These are phyloP conservation scores for Populus hybrid DNA, from an alignment of 441 rosid species.

Conservation along the genomic window DNA sequence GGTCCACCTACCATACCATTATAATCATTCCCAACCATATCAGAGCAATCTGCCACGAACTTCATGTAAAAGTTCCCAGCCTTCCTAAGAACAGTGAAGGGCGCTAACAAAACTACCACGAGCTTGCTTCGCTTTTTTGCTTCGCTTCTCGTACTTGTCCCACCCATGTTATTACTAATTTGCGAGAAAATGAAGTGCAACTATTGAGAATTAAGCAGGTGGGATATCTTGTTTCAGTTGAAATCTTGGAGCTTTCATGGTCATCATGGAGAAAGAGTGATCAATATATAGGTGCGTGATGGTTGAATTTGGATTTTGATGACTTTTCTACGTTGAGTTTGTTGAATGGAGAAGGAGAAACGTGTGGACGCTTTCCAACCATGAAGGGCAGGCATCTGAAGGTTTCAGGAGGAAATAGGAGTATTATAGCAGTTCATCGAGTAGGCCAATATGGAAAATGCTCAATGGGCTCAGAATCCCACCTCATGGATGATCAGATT, in stretches of 20 bases:
- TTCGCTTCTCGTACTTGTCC: not conserved
- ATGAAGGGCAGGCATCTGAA: not conserved
- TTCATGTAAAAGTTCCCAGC: slow-evolving; percentile 6
- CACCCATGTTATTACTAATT: not conserved
- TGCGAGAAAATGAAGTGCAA: not conserved
- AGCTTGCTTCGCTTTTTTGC: not conserved
- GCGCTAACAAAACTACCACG: not conserved
- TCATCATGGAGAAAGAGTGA: not conserved
- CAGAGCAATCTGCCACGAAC: not conserved
- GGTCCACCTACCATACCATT: not conserved
- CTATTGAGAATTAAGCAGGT: not conserved
- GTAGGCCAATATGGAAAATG: too few species aligned
- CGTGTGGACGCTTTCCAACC: not conserved
- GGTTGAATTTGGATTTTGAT: not conserved
- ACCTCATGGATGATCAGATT: too few species aligned
- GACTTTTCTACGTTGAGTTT: not conserved
- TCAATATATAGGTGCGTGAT: not conserved
- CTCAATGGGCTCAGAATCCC: too few species aligned
- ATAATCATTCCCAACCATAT: not conserved
- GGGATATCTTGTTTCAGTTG: not conserved
- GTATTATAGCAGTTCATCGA: not conserved
- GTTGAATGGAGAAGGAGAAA: not conserved
- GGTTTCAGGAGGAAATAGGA: not conserved
- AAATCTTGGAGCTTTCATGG: not conserved
- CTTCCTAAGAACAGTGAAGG: slow-evolving; percentile 6